Conservation (phyloP, 1,139 yeast species). For the Lodderomyces oxycetoniae region DNA sequence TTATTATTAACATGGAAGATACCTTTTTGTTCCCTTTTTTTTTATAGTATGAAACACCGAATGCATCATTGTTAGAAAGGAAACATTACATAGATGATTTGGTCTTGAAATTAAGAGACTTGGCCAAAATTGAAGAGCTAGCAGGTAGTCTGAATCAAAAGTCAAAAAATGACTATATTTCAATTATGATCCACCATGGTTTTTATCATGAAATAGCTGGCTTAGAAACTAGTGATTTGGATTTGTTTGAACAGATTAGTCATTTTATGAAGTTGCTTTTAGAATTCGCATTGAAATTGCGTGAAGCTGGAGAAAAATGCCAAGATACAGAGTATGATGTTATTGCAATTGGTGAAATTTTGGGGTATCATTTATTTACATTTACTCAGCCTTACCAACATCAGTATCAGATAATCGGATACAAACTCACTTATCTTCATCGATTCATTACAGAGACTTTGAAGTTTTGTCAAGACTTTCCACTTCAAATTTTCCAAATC, state of each 20-base stretch:
- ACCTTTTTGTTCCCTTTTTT: background rate
- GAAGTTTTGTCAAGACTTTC: slow-evolving; percentile 4
- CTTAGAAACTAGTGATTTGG: slow-evolving; percentile 1
- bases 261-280: slow-evolving; percentile 2
- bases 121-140: background rate
- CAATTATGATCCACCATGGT: slow-evolving; percentile 1
- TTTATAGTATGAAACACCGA: slow-evolving; percentile 2
- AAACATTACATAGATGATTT: slow-evolving; percentile 1
- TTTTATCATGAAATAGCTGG: background rate
- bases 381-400: background rate
- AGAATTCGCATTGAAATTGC: background rate
- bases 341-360: background rate
- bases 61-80: background rate
- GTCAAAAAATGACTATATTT: background rate
- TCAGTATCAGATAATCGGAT: background rate
- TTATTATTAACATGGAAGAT: no score
- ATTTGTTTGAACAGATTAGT: slow-evolving; percentile 1
- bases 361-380: slow-evolving; percentile 1
- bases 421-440: slow-evolving; percentile 6
- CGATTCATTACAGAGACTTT: slow-evolving; percentile 6
- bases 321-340: background rate
- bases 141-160: background rate
- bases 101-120: slow-evolving; percentile 2
- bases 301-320: no score
- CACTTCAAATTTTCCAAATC: background rate